These are phyloP conservation scores for Fusarium continuum DNA, from an alignment of 2,329 filamentous ascomycete genomes.

Conservation along the genomic window DNA sequence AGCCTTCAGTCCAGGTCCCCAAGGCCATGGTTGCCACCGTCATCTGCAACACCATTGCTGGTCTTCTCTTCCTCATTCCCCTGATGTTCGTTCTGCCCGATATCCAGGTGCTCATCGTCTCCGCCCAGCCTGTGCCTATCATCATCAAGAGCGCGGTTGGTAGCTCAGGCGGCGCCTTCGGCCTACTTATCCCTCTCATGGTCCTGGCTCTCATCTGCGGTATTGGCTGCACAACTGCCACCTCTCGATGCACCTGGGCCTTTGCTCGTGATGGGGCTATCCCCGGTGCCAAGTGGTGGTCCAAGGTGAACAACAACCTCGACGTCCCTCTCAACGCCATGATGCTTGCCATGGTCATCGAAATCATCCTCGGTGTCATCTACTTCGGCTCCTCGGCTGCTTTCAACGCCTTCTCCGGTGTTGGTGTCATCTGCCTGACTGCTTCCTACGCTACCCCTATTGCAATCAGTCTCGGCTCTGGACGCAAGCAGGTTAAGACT, in stretches of 20 bases:
- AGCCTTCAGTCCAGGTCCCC: conserved; percentile 73
- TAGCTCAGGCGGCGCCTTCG: conserved; percentile 68
- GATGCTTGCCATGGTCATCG: conserved; percentile 74
- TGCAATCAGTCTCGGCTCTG: conserved; percentile 67
- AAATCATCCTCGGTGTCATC: conserved; percentile 71
- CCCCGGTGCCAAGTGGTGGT: conserved; percentile 69
- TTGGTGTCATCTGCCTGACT: conserved; percentile 75
- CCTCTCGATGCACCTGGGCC: conserved; percentile 74
- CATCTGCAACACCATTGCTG: conserved; percentile 71
- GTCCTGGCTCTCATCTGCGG: conserved; percentile 74
- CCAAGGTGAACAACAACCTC: conserved; percentile 66
- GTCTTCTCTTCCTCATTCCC: conserved; percentile 74
- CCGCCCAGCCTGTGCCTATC: conserved; percentile 69
- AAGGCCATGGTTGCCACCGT: conserved; percentile 77
- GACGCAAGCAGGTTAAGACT: conserved; percentile 66
- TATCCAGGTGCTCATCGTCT: conserved; percentile 61
- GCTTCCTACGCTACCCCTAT: conserved; percentile 75
- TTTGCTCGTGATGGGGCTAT: conserved; percentile 77
- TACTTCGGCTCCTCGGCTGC: conserved; percentile 75
- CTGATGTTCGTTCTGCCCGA: conserved; percentile 75
- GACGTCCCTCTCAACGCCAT: conserved; percentile 76
- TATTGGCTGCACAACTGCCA: conserved; percentile 73
- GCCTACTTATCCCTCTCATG: conserved; percentile 70
- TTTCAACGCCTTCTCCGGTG: conserved; percentile 77
- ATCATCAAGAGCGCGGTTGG: conserved; percentile 72